A percentile compares a stretch with the other conserved stretches of the same genome.
Evolutionary conservation across 2,329 filamentous ascomycete species (phyloP).

Genomic region (Exophiala viscosa): DNA sequence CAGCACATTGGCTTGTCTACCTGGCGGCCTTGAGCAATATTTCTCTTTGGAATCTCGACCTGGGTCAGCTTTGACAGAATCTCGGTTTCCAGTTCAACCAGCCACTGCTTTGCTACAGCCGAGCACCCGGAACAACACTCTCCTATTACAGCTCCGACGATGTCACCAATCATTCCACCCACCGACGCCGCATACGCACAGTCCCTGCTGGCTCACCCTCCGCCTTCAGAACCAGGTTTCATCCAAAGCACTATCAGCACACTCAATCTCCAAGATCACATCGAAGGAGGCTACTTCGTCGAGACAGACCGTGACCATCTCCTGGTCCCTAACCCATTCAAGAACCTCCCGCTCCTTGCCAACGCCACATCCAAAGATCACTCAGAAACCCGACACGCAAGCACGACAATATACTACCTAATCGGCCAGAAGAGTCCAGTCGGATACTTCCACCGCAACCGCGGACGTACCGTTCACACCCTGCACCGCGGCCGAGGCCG

Average conservation of each 20-base stretch:
- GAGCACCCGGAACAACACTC: too few relatives aligned
- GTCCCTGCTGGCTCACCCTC: neutral
- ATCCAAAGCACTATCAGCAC: conserved; percentile 37
- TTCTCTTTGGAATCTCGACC: too few relatives aligned
- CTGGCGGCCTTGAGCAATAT: too few relatives aligned
- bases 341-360: conserved; percentile 31
- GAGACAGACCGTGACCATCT: conserved; percentile 57
- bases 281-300: conserved; percentile 62
- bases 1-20: too few relatives aligned
- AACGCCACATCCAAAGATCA: conserved; percentile 37
- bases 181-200: conserved; percentile 6
- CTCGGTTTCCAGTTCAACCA: too few relatives aligned
- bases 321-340: conserved; percentile 55
- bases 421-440: conserved; percentile 55
- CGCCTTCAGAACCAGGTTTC: neutral
- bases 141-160: neutral
- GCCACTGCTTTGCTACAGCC: too few relatives aligned
- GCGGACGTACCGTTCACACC: conserved; percentile 61
- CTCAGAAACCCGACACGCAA: conserved; percentile 49
- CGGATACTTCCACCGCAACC: conserved; percentile 62
- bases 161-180: neutral
- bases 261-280: conserved; percentile 53
- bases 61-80: too few relatives aligned
- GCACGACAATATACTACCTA: conserved; percentile 63
- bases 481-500: conserved; percentile 60